Conservation (phyloP, 768 basidiomycete species). For the Scleroderma bovista region DNA sequence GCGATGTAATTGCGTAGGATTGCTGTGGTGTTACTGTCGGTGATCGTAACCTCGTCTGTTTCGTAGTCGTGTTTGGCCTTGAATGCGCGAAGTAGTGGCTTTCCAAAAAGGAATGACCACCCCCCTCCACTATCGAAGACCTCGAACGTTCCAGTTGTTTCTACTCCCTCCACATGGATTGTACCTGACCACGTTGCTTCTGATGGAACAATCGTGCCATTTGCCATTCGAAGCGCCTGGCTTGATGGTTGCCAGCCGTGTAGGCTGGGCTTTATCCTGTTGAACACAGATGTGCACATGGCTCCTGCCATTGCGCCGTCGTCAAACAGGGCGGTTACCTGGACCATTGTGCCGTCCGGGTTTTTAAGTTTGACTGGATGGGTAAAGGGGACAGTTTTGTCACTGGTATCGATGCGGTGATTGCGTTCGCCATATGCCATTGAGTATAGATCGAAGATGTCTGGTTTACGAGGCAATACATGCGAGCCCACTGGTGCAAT, state of each 20-base stretch:
- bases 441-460: too few species aligned
- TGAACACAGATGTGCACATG: neutral
- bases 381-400: neutral
- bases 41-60: neutral
- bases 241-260: neutral
- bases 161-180: neutral
- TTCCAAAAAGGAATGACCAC: conserved; percentile 26
- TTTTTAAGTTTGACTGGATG: neutral
- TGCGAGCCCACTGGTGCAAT: too few species aligned
- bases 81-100: conserved; percentile 19
- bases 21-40: neutral
- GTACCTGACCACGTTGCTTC: neutral
- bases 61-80: conserved; percentile 20
- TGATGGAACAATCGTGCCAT: neutral
- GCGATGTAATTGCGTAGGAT: neutral
- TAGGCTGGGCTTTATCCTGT: neutral
- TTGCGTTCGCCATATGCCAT: too few species aligned
- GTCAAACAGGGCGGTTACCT: neutral
- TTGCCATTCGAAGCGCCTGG: neutral
- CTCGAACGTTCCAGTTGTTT: neutral
- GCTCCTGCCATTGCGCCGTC: neutral
- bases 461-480: too few species aligned
- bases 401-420: too few species aligned
- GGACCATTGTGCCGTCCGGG: neutral
- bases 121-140: conserved; percentile 4